Conservation (phyloP, 345 rosid species). For the Eucalyptus coolabah region DNA sequence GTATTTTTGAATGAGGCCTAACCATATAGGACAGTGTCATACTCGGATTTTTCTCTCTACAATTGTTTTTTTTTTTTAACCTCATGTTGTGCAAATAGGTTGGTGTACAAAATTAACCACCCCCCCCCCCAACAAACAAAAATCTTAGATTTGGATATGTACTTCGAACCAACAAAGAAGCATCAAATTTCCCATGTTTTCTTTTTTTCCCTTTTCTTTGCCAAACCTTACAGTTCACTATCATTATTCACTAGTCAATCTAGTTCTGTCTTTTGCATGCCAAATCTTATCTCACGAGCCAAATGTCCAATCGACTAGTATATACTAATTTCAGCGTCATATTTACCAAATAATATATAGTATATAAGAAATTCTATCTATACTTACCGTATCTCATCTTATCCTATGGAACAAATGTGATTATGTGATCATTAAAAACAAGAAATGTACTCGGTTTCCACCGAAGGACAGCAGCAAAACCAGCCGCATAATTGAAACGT, state of each 20-base stretch:
- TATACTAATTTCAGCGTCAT: neutral
- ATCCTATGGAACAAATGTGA: neutral
- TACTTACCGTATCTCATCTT: neutral
- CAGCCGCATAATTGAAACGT: neutral
- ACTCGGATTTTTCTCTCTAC: neutral
- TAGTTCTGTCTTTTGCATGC: neutral
- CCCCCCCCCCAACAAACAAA: fast-evolving
- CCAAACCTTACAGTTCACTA: neutral
- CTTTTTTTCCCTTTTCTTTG: neutral
- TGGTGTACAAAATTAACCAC: neutral
- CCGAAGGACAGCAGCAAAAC: neutral
- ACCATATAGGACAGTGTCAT: fast-evolving
- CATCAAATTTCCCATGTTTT: neutral
- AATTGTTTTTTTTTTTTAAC: too few relatives aligned
- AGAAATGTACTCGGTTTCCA: neutral
- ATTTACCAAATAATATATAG: neutral
- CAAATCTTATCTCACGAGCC: neutral
- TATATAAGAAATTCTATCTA: neutral
- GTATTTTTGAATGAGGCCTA: neutral
- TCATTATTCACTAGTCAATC: neutral
- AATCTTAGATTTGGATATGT: neutral
- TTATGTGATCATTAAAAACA: neutral
- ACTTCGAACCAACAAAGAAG: neutral
- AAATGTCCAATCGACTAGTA: neutral
- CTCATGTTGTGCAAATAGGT: neutral